These are phyloP conservation scores for Apophysomyces trapeziformis DNA, from an alignment of 371 early-diverging fungal species.

Conservation along the genomic window DNA sequence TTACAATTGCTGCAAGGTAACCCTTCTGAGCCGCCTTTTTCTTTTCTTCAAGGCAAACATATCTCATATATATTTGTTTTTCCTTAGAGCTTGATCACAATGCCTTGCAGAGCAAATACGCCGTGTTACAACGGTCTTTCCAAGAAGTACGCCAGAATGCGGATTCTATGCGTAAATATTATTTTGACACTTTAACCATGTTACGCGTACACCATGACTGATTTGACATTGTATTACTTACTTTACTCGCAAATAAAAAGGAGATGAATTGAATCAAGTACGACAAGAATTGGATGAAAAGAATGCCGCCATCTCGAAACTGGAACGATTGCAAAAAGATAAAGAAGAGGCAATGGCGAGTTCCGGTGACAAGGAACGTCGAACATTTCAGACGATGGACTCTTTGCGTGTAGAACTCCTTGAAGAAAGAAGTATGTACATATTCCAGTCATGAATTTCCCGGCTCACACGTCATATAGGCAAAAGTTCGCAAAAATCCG, in stretches of 20 bases:
- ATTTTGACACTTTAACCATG: not conserved
- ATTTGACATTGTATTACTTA: not conserved
- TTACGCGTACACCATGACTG: not conserved
- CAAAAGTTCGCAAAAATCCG: not conserved
- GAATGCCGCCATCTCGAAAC: constrained; percentile 5
- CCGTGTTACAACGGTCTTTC: not conserved
- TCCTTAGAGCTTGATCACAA: constrained; percentile 2
- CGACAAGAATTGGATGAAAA: not conserved
- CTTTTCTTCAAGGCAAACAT: not conserved
- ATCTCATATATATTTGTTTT: not conserved
- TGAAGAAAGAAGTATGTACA: not conserved
- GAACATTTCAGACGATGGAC: not conserved
- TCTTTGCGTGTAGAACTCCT: constrained; percentile 1
- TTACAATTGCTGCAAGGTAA: not conserved
- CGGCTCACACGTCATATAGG: not conserved
- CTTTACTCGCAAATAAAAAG: not conserved
- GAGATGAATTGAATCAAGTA: constrained; percentile 2
- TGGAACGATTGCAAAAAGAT: constrained; percentile 1
- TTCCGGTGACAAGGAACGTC: constrained; percentile 2
- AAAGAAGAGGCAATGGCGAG: not conserved
- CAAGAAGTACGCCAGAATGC: constrained; percentile 2
- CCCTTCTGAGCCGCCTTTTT: too few species aligned
- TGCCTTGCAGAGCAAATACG: not conserved
- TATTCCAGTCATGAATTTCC: not conserved
- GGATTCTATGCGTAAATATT: constrained; percentile 3